Base-by-base conservation (phyloP, 345 rosid genomes). In the Rhodamnia rubescens region DNA sequence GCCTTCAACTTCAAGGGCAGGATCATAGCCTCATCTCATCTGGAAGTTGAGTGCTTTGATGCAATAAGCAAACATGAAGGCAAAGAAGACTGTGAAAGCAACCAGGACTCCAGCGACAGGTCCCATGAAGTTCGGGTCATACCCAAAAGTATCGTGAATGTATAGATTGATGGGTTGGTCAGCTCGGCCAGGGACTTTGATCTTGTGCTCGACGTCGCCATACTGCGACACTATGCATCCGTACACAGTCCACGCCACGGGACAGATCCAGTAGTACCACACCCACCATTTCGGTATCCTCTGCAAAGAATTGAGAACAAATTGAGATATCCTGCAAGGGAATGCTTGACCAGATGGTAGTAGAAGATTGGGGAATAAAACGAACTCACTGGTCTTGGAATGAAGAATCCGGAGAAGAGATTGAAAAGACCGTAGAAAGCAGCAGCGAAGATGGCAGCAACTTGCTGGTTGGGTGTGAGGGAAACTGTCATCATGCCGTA, bases 241-340 rank as follows among this genome's bases (percentile, higher is more conserved):
- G 13, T 94, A 93, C 47, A 93, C 94, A 10, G 97, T 94, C 99
- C 99, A 95, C 8, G 98, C 98, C 27, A 92, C 88, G 2, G 91
- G 99, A 92, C 95, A 95, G 10, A 97, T 92, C 97, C 96, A 97
- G 89, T 95, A 97, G 87, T 94, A 97, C 99, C 99, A 97, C 9
- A 93, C 82, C 97, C 99, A 97, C 97, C 97, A 95, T 87, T 90
- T 92, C 3, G 96, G 99, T 61, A 95, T 95, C 87, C 74, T 96
- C 94, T 94, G 92, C 83, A 84, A 20, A 86, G 36, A 42, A 83
- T 52, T 11, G 58, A 58, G 22, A 42, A 83, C 0, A 24, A 83
- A 56, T 36, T 36, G 74, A 40, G 5, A 29, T 36, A 22, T 69
- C 42, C 78, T 32, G 78, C 24, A 0, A 8, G 47, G 11, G 21